Conservation (phyloP, 192 early-diverging fungal species). For the Jimgerdemannia flammicorona region DNA sequence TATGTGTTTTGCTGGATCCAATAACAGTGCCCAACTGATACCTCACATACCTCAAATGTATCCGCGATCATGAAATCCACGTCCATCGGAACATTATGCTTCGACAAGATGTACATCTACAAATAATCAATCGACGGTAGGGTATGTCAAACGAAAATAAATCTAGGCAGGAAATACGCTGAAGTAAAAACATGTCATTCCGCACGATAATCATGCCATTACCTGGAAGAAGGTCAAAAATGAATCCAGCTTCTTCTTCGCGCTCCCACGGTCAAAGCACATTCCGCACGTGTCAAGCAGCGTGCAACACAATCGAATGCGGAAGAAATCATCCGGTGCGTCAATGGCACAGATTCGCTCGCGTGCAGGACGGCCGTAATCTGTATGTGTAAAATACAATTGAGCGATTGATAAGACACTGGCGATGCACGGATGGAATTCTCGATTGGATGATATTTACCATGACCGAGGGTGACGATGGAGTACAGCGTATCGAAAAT, state of each 20-base stretch:
- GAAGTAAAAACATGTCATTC: neutral
- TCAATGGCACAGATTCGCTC: slow-evolving; percentile 65
- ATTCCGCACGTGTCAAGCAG: slow-evolving; percentile 85
- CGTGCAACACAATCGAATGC: slow-evolving; percentile 81
- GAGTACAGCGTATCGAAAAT: slow-evolving; percentile 87
- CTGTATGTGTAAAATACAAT: slow-evolving; percentile 14
- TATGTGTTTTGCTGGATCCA: too few species aligned
- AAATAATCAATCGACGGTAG: neutral
- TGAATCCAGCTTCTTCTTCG: slow-evolving; percentile 62
- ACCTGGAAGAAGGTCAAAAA: slow-evolving; percentile 84
- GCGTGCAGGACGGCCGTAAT: slow-evolving; percentile 48
- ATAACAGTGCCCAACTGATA: too few species aligned
- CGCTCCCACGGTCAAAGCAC: slow-evolving; percentile 69
- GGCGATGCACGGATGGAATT: neutral
- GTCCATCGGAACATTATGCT: slow-evolving; percentile 80
- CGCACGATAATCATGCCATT: neutral
- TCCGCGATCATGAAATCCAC: slow-evolving; percentile 84
- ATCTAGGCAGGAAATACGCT: slow-evolving; percentile 1
- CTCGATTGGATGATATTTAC: slow-evolving; percentile 32
- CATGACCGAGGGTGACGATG: slow-evolving; percentile 82
- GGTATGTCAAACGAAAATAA: slow-evolving; percentile 3
- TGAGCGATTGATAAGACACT: neutral
- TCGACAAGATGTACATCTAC: slow-evolving; percentile 84
- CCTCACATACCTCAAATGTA: slow-evolving; percentile 60
- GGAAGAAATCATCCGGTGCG: slow-evolving; percentile 86